These are phyloP conservation scores for Somion occarium DNA, from an alignment of 1,284 basidiomycete genomes.

Conservation along the genomic window DNA sequence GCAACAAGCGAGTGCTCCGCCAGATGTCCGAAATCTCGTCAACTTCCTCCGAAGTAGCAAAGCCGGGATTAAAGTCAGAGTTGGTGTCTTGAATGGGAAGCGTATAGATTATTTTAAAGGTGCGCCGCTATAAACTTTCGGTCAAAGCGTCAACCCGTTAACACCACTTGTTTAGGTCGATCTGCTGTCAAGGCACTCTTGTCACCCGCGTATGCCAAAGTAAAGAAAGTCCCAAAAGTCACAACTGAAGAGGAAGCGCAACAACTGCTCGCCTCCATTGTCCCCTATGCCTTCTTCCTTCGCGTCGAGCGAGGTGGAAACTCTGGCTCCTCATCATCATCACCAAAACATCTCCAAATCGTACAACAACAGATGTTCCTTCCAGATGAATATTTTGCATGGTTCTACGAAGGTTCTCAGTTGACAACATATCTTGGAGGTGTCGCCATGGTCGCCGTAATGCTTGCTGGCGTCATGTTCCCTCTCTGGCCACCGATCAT, in stretches of 20 bases:
- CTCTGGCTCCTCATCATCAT: slow-evolving; percentile 61
- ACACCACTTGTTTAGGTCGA: slow-evolving; percentile 57
- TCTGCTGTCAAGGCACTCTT: slow-evolving; percentile 88
- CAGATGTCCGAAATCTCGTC: slow-evolving; percentile 75
- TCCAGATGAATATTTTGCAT: slow-evolving; percentile 84
- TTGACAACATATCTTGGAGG: slow-evolving; percentile 93
- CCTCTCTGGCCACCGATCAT: slow-evolving; percentile 94
- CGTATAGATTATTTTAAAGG: slow-evolving; percentile 98
- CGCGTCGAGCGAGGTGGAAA: slow-evolving; percentile 79
- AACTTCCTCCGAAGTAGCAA: slow-evolving; percentile 83
- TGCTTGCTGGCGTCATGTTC: slow-evolving; percentile 99
- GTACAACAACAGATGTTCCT: slow-evolving; percentile 80
- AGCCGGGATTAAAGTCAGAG: slow-evolving; percentile 85
- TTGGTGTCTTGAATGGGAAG: slow-evolving; percentile 91
- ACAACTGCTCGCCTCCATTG: slow-evolving; percentile 64
- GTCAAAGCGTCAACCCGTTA: slow-evolving; percentile 1
- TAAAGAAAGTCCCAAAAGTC: slow-evolving; percentile 79
- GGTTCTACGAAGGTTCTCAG: slow-evolving; percentile 96
- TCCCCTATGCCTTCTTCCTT: slow-evolving; percentile 87
- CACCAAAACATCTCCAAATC: slow-evolving; percentile 79
- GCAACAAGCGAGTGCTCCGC: slow-evolving; percentile 71
- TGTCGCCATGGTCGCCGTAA: slow-evolving; percentile 86
- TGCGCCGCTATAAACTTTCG: slow-evolving; percentile 30
- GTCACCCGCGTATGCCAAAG: slow-evolving; percentile 87
- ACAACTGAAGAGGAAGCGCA: slow-evolving; percentile 77